Base-by-base conservation (phyloP, 169 alveolate genomes). In the Prorocentrum cordatum region DNA sequence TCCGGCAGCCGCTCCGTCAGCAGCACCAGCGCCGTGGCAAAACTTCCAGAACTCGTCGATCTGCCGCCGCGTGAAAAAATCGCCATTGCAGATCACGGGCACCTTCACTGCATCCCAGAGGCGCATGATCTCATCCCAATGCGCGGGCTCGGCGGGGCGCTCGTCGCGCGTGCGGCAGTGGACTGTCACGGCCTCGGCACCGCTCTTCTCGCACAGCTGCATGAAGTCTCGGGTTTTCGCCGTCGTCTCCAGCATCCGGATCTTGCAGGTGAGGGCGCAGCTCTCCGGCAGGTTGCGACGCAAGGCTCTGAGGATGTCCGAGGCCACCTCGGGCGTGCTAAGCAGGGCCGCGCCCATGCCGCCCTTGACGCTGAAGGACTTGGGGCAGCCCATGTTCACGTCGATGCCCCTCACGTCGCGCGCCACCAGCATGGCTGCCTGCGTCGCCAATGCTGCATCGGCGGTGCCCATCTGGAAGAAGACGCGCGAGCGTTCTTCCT, bases 271-370 rank as follows among this genome's bases (percentile, higher is more conserved):
- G 6, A 64, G 29, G 50, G 50, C 4, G 36, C 26, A 20, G 29
- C 16, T 24, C 50, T 31, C 27, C 47, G 75, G 75, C 75, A 64
- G 16, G 33, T 64, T 26, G 64, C n/a, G n/a, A 42, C 16, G n/a
- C 54, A 42, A 42, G n/a, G 16, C 16, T 42, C 54, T 27, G 22
- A 54, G 64, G 64, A 54, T 54, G 45, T 29, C 4, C 1, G 35
- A 59, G 10, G 2, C 67, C 33, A n/a, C 77, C 77, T 67, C 80
- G 27, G 87, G 89, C 64, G 32, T 27, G 38, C 32, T 71, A 38
- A 85, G 39, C 66, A 85, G 39, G 3, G 92, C 92, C 31, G 92
- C 92, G 20, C 92, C 92, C 92, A 85, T 85, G 66, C 92, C 92
- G n/a, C 92, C 92, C 77, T 64, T 64, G 27, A 64, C 47, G 39